Base-by-base conservation (phyloP, 1,139 yeast species). In the Blastobotrys apis region DNA sequence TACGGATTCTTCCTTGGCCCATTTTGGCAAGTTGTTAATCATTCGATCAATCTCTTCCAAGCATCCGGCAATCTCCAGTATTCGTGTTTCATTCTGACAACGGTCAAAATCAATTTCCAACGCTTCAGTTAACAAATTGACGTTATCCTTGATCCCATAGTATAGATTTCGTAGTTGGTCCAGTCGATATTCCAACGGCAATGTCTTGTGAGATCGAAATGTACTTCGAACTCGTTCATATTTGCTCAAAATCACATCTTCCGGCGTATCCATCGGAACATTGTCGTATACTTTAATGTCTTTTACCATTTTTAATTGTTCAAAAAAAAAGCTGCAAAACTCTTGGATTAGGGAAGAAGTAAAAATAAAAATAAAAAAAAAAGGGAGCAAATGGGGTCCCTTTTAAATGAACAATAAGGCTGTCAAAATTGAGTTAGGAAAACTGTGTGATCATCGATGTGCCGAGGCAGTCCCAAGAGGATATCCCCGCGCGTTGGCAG, bases 121-220 rank as follows among this genome's bases (percentile, higher is more conserved):
- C 0, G 95, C 90, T 1, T 71, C 75, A 37, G 73, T 64, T 33
- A 90, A 56, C 12, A 63, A 66, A 3, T 77, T 79, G 42, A 67
- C 69, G 55, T 84, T 75, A 60, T 84, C 92, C 48, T 72, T 68
- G 29, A 88, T 47, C 2, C 79, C 82, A 58, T 73, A 81, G 65
- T 80, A 85, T 26, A 88, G 60, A 58, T 80, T 79, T 52, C 92
- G 75, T 55, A 88, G 73, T 57, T 78, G 84, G 50, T 77, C 70
- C 51, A 79, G 68, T 37, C 95, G 71, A 57, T 59, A 74, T 50
- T 78, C 79, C 37, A 85, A 53, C 27, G 80, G 72, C 45, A 72
- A 74, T 5, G 82, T 68, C 55, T 75, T 77, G 49, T 77, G 75
- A 2, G 67, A 51, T 27, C 63, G 60, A 65, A 76, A 84, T 1